Evolutionary conservation across 2,329 filamentous ascomycete species (phyloP), one percentile per base, ranked within the genome.

Genomic region (Trichoderma citrinoviride): DNA sequence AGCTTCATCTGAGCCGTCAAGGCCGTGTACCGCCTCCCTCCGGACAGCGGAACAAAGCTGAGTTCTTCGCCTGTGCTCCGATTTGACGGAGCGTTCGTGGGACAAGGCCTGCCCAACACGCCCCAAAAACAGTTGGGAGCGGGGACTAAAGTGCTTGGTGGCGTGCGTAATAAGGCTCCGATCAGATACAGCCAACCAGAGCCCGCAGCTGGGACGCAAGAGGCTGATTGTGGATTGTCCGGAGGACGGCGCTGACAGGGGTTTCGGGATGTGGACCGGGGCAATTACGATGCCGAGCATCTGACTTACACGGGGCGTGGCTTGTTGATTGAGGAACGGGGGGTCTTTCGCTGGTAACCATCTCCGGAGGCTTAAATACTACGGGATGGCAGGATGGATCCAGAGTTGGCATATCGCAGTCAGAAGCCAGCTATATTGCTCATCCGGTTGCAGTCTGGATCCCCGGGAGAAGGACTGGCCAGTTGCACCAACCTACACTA

Each of bases 271-370:
- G 47, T 44, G 49, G 47, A 53, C 49, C 58, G 58, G 58, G 47
- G 25, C 58, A 61, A 61, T 52, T 61, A 44, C 25, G 27, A 52
- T 46, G 49, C 60, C 60, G 60, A 62, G 27, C 29, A 27, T 52
- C 10, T 33, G 49, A 33, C 49, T 10, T 33, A n/a, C 33, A 37
- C 33, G 33, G 33, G 33, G 29, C 29, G 29, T 33, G 29, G 29
- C 29, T 12, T 33, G 29, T 10, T 10, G 8, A 12, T 33, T 33
- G 29, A 12, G 29, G 10, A 12, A 3, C 33, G 29, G 8, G 29
- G 29, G 2, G 29, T 7, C 29, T 29, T 1, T 7, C 2, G 29
- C 14, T 14, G 33, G 14, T 12, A 12, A 37, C 12, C 33, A 37
- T 37, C 33, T 37, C 3, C 12, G 4, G 33, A 3, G 33, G 33